phyloP scores from a whole-genome alignment of 2,329 filamentous ascomycete genomes.

The Gyromitra esculenta region DNA sequence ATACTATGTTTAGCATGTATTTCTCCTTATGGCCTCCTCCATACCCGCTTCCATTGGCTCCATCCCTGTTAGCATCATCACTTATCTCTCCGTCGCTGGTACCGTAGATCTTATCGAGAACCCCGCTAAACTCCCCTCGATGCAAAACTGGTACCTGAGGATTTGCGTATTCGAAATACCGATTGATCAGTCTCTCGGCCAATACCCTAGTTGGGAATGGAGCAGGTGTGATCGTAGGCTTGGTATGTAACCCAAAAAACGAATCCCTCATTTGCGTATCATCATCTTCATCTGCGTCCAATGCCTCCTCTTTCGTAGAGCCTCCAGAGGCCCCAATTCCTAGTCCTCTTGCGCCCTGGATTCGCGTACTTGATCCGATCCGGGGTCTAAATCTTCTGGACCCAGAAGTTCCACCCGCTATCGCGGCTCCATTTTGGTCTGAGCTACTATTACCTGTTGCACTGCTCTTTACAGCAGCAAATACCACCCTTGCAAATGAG shows the following conservation, averaged over 20 bases:
- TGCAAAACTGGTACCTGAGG: slow-evolving; percentile 95
- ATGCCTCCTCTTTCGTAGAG: slow-evolving; percentile 61
- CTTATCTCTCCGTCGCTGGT: slow-evolving; percentile 61
- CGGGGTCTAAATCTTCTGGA: slow-evolving; percentile 67
- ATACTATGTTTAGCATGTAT: slow-evolving; percentile 97
- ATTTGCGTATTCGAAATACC: slow-evolving; percentile 97
- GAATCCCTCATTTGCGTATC: slow-evolving; percentile 91
- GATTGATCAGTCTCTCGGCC: slow-evolving; percentile 75
- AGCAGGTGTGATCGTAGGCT: slow-evolving; percentile 84
- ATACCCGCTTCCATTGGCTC: slow-evolving; percentile 24
- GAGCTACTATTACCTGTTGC: slow-evolving; percentile 31
- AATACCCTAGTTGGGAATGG: slow-evolving; percentile 82
- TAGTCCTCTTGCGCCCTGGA: slow-evolving; percentile 49
- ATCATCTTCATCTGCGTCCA: slow-evolving; percentile 61
- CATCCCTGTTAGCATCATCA: slow-evolving; percentile 18
- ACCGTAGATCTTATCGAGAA: slow-evolving; percentile 82
- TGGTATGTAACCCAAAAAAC: slow-evolving; percentile 95
- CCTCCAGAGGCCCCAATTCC: slow-evolving; percentile 48
- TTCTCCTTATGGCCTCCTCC: slow-evolving; percentile 71
- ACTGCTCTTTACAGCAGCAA: slow-evolving; percentile 80
- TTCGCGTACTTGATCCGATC: slow-evolving; percentile 51
- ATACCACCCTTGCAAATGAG: slow-evolving; percentile 92
- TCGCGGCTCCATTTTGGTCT: slow-evolving; percentile 43
- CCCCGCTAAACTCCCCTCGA: slow-evolving; percentile 84
- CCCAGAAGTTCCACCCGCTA: slow-evolving; percentile 61